Conservation (phyloP, 352 stramenopile species). For the Elongisporangium senticosum region DNA sequence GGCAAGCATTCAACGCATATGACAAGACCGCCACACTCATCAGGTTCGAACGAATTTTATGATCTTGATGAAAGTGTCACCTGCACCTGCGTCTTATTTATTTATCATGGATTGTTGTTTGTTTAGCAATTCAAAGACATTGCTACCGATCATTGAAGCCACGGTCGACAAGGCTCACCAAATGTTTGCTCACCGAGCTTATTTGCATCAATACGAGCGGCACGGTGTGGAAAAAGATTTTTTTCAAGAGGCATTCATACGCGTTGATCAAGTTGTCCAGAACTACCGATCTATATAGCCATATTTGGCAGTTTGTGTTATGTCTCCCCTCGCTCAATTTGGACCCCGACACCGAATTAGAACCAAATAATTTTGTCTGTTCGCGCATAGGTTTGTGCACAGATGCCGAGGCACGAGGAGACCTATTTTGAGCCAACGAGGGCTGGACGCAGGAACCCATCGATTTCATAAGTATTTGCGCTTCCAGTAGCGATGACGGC, state of each 20-base stretch:
- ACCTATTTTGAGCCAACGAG: neutral
- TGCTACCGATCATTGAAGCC: slow-evolving; percentile 35
- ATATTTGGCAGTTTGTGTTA: neutral
- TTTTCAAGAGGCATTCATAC: slow-evolving; percentile 61
- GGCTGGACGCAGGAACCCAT: neutral
- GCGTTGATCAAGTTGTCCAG: slow-evolving; percentile 64
- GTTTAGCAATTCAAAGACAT: slow-evolving; percentile 58
- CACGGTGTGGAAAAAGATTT: slow-evolving; percentile 49
- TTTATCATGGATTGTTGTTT: neutral
- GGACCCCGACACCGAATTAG: neutral
- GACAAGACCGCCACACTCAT: slow-evolving; percentile 63
- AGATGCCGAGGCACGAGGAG: neutral
- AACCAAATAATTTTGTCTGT: neutral
- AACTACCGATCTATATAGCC: slow-evolving; percentile 38
- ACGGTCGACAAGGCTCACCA: slow-evolving; percentile 57
- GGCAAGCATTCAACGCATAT: slow-evolving; percentile 41
- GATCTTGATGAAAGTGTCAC: no score
- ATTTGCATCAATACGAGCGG: slow-evolving; percentile 59
- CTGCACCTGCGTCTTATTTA: neutral
- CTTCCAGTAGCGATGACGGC: neutral
- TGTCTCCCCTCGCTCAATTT: neutral
- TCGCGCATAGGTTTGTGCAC: neutral
- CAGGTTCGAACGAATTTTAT: slow-evolving; percentile 19
- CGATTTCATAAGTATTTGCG: neutral
- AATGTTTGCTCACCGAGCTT: slow-evolving; percentile 62